Base-by-base conservation (phyloP, 768 basidiomycete genomes). In the Trametes cubensis region DNA sequence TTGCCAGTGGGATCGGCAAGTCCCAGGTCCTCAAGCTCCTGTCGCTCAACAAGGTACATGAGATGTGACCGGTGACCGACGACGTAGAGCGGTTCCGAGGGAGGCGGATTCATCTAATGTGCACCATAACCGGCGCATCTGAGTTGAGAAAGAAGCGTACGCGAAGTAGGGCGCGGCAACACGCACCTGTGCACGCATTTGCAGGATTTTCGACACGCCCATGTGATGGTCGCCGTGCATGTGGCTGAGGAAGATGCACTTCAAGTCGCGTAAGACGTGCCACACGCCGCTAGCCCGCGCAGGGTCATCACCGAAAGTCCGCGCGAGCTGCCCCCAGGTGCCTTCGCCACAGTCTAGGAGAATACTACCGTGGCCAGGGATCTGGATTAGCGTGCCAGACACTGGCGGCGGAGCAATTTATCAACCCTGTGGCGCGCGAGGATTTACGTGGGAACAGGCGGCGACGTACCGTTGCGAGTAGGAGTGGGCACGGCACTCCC, bases 331-430 rank as follows among this genome's bases (percentile, higher is more conserved):
- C 1, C 95, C 95, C 81, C 89, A 90, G 0, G 95, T 94, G 0
- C 94, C 95, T 76, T 98, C 96, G 0, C 96, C 96, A 0, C 83
- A 83, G 65, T 98, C 96, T 2, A 98, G 80, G n/a, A 98, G 76
- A 38, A 97, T 75, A 62, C 83, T 86, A 0, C 92, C 92, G 57
- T 80, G 79, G 0, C 77, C 74, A 0, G 95, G 94, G 39, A 95
- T 86, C 50, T 81, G 80, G 6, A 98, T 76, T 5, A 95, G 80
- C 0, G 90, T 94, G 0, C 87, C 81, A 17, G 90, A 90, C 2
- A 91, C 90, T 91, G 55, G n/a, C 23, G 18, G 44, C 17, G 15
- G 6, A 42, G 15, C 40, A 23, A n/a, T 49, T 8, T 18, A 28
- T 44, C 58, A 49, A 25, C n/a, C 4, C n/a, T 25, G 11, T 38